Base-by-base conservation (phyloP, 1,139 yeast genomes). In the Pneumocystis jirovecii region DNA sequence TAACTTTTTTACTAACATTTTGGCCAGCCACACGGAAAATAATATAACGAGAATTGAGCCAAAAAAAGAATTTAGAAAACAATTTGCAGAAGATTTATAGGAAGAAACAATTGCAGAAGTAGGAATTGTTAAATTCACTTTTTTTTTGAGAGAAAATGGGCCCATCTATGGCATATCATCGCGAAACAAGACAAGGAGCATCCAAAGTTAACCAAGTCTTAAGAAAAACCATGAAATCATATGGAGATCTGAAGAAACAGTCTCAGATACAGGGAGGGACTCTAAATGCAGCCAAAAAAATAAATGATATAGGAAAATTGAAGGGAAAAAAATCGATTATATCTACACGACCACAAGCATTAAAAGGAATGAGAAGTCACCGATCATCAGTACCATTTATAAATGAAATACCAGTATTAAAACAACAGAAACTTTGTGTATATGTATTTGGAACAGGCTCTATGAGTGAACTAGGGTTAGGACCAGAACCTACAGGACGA, bases 371-470 rank as follows among this genome's bases (percentile, higher is more conserved):
- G 25, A n/a, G 17, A 12, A 2, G 1, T 25, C 29, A 34, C 17
- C 29, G 31, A 25, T 10, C 57, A 25, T 50, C 57, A 7, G 21
- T 50, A 50, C 57, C 57, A 10, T 25, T 50, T 50, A 50, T 50
- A 10, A 50, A 50, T 50, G 34, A 50, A 25, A 10, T 25, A 6
- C 57, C 57, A 5, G 57, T 50, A 10, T 50, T 50, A 50, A 50
- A 50, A 25, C 17, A 50, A 10, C 34, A 50, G n/a, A 50, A 12
- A 21, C 77, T 91, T 65, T 95, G 89, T 72, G 80, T 93, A 1
- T 93, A 87, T 74, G 95, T 89, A 57, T 93, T 96, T 87, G 99
- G 99, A 44, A 83, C 96, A 0, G 98, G 98, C 0, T 85, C 96
- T 0, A 91, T 93, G 91, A 90, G 97, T 78, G 98, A 95, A 74